Percentiles rank a stretch among this genome's conserved stretches.
Evolutionary conservation across 169 alveolate species (phyloP).

Genomic region (Plasmodium berghei): DNA sequence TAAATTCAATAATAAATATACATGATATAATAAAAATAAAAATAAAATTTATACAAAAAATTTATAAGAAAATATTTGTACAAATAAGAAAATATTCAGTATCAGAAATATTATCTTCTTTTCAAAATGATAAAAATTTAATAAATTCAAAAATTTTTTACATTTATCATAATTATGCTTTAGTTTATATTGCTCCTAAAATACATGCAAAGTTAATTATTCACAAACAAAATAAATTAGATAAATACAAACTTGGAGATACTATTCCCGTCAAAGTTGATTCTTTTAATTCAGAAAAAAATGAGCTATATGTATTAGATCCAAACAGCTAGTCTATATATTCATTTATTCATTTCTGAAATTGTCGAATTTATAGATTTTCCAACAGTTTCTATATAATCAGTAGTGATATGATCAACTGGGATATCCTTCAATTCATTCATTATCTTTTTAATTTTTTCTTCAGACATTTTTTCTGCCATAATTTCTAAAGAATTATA

Average conservation of each 20-base stretch:
- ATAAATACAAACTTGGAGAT: conserved; percentile 14
- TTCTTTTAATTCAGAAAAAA: conserved; percentile 15
- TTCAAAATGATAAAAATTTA: conserved; percentile 15
- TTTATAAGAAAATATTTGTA: conserved; percentile 50
- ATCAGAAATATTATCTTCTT: conserved; percentile 57
- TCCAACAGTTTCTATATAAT: conserved; percentile 4
- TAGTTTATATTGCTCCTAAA: conserved; percentile 58
- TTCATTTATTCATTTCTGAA: too few relatives aligned
- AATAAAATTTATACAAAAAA: conserved; percentile 32
- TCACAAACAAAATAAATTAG: conserved; percentile 2
- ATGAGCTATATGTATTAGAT: conserved; percentile 28
- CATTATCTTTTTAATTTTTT: conserved; percentile 29
- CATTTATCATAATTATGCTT: not conserved
- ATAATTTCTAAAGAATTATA: conserved; percentile 15
- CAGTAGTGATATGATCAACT: conserved; percentile 43
- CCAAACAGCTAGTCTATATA: not conserved
- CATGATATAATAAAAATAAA: conserved; percentile 54
- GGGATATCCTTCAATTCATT: conserved; percentile 4
- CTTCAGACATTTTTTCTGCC: conserved; percentile 14
- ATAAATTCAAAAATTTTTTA: conserved; percentile 25
- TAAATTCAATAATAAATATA: conserved; percentile 19
- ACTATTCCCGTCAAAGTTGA: conserved; percentile 9
- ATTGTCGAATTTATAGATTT: too few relatives aligned
- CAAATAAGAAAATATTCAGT: conserved; percentile 32
- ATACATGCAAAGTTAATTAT: conserved; percentile 29